Base-by-base conservation (phyloP, 257 asterid genomes). In the Prunella vulgaris region DNA sequence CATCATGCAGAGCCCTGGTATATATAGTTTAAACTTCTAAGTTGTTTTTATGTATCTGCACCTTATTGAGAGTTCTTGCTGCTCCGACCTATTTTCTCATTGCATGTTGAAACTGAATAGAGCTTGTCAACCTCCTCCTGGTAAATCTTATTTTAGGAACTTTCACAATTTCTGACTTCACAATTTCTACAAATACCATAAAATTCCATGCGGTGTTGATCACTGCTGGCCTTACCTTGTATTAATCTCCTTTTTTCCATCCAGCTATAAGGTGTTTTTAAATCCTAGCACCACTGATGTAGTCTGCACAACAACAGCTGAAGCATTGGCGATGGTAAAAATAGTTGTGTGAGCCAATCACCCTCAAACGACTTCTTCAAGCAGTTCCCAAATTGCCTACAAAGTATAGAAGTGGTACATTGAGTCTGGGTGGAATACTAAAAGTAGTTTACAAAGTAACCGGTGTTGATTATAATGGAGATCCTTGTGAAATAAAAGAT, bases 231-330 rank as follows among this genome's bases (percentile, higher is more conserved):
- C 61, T 64, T 58, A 35, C 12, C 22, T 51, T 54, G 32, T 22
- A 5, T 54, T 12, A 10, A 53, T 54, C 4, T 22, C 10, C n/a
- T 2, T 28, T 64, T 60, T 42, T 17, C 54, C 33, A 62, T 81
- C 73, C 89, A 94, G 99, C 78, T 91, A 89, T 44, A 94, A 78
- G 83, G 97, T 94, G 78, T 90, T 91, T 81, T 20, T 94, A 77
- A 94, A 94, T 70, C 97, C 97, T n/a, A 94, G 99, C 88, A 94
- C 99, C 40, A 94, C 97, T 0, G 99, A 94, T 53, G 99, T 94
- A 37, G 97, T 94, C 76, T 94, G 99, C 89, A 94, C 97, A 25
- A 89, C 97, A 20, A 86, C 97, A 38, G 97, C 99, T 30, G 97
- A 91, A 84, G 97, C 97, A 65, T 77, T 94, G 63, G 97, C 95